Conservation (phyloP, 2,329 filamentous ascomycete species). For the Neopestalotiopsis sp. region DNA sequence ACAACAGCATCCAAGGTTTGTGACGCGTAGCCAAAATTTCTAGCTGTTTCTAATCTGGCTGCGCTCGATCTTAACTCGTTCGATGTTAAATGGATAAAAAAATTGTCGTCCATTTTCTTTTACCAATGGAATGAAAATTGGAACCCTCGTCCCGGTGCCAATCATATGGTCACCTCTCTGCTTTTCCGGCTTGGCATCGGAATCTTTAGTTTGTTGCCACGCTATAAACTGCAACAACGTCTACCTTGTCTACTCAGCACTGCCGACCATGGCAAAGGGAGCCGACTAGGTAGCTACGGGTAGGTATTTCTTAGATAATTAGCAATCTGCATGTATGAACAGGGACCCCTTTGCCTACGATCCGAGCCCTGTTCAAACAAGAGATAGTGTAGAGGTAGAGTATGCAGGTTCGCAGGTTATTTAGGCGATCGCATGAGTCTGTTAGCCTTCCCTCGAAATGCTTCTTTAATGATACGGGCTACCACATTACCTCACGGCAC, state of each 20-base stretch:
- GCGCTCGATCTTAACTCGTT: not conserved
- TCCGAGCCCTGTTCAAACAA: not conserved
- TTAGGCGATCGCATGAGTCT: constrained; percentile 2
- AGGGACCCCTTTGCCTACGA: not conserved
- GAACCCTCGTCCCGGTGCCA: not conserved
- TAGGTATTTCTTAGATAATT: not conserved
- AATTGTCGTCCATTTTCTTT: not conserved
- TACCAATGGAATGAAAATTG: not conserved
- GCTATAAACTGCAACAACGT: not conserved
- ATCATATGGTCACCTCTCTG: not conserved
- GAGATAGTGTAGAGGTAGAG: not conserved
- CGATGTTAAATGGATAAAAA: not conserved
- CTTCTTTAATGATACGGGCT: not conserved
- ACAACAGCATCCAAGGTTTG: not conserved
- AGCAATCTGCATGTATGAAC: not conserved
- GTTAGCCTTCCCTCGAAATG: not conserved
- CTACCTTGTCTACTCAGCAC: not conserved
- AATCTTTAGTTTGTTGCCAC: not conserved
- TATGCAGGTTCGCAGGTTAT: not conserved
- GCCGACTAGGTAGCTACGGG: not conserved
- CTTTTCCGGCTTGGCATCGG: not conserved
- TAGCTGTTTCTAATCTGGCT: constrained; percentile 10
- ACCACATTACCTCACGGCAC: constrained; percentile 1
- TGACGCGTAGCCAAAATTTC: constrained; percentile 12
- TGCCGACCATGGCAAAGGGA: not conserved